A percentile compares a stretch with the other conserved stretches of the same genome.
Evolutionary conservation across 805 yeast genomes (phyloP).

Genomic region (Metschnikowia kunwiensis): DNA sequence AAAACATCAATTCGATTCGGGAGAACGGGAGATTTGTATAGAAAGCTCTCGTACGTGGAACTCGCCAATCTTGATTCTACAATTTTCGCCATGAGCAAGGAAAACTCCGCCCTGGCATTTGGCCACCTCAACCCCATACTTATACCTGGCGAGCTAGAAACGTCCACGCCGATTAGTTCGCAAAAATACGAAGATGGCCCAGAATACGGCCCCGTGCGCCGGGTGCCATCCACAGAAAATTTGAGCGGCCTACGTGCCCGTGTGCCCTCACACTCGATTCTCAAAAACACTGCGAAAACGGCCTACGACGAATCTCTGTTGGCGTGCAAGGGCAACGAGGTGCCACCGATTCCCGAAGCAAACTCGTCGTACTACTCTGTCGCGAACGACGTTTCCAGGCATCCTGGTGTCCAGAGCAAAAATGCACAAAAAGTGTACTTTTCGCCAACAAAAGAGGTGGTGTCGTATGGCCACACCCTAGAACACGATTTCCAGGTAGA

Average conservation of each 20-base stretch:
- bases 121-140: slow-evolving; percentile 7
- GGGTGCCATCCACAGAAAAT: not conserved
- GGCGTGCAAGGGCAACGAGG: slow-evolving; percentile 8
- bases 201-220: slow-evolving; percentile 1
- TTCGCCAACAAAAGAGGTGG: slow-evolving; percentile 15
- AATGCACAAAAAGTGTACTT: slow-evolving; percentile 11
- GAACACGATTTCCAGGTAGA: slow-evolving; percentile 7
- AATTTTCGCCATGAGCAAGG: too few species aligned
- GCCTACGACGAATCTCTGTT: slow-evolving; percentile 6
- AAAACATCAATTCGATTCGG: too few species aligned
- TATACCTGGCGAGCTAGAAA: slow-evolving; percentile 14
- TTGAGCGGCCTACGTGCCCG: not conserved
- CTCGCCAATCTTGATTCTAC: too few species aligned
- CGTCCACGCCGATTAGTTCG: slow-evolving; percentile 22
- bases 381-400: slow-evolving; percentile 6
- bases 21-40: too few species aligned
- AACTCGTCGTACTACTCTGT: slow-evolving; percentile 10
- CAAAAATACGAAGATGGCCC: not conserved
- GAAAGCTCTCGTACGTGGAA: too few species aligned
- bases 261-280: slow-evolving; percentile 5
- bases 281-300: slow-evolving; percentile 1
- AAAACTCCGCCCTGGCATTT: too few species aligned
- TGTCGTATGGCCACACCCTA: slow-evolving; percentile 2
- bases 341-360: slow-evolving; percentile 1
- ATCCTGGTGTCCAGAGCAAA: not conserved